Conservation (phyloP, 768 basidiomycete species). For the Botryobasidium botryosum region DNA sequence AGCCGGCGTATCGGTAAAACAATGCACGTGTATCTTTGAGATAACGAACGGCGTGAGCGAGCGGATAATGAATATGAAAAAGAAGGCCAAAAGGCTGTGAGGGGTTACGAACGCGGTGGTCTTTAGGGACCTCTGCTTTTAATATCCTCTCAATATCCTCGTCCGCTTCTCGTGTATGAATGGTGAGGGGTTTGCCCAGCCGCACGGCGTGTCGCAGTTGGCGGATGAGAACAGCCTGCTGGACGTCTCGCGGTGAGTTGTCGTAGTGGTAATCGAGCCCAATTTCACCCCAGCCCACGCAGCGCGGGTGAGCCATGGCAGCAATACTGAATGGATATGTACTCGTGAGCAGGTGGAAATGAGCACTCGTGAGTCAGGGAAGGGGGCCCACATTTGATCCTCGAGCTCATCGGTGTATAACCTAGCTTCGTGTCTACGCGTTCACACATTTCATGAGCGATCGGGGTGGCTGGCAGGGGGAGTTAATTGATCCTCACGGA, state of each 20-base stretch:
- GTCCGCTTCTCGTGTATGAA: constrained; percentile 77
- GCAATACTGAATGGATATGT: constrained; percentile 30
- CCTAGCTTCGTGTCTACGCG: constrained; percentile 46
- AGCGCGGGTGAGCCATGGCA: constrained; percentile 64
- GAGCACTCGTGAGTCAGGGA: not conserved
- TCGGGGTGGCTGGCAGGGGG: not conserved
- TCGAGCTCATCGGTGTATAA: constrained; percentile 53
- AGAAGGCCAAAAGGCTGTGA: not conserved
- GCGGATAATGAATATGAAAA: not conserved
- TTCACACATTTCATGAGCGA: constrained; percentile 8
- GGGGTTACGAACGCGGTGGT: constrained; percentile 25
- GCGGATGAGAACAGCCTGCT: constrained; percentile 44
- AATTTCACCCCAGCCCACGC: constrained; percentile 81
- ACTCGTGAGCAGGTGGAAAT: not conserved
- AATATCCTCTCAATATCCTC: constrained; percentile 65
- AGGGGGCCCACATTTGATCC: constrained; percentile 36
- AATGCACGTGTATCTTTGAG: constrained; percentile 68
- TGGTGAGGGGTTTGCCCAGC: constrained; percentile 61
- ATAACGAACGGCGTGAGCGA: not conserved
- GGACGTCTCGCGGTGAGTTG: constrained; percentile 50
- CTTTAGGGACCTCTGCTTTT: constrained; percentile 54
- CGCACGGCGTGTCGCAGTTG: constrained; percentile 54
- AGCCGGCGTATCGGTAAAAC: constrained; percentile 67
- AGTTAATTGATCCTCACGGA: constrained; percentile 2
- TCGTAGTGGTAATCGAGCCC: constrained; percentile 76